Conservation (phyloP, 2,329 filamentous ascomycete species). For the Raffaelea arxii region DNA sequence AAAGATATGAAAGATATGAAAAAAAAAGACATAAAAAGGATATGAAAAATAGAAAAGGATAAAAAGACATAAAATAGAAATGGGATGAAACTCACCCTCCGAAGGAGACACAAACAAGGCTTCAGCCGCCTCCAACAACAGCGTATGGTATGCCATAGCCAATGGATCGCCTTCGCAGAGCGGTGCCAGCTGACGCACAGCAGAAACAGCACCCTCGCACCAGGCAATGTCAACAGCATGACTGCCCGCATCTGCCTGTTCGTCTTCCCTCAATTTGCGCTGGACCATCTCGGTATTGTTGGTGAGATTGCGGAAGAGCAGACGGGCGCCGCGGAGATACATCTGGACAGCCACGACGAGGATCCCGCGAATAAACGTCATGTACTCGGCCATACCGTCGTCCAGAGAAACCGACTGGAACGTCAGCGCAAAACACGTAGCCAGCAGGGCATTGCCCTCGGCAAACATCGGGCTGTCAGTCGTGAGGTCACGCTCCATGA, state of each 20-base stretch:
- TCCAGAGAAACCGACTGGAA: conserved; percentile 49
- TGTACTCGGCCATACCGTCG: conserved; percentile 50
- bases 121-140: conserved; percentile 36
- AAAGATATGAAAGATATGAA: neutral
- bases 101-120: conserved; percentile 44
- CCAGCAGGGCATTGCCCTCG: conserved; percentile 49
- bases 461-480: conserved; percentile 23
- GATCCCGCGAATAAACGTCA: conserved; percentile 51
- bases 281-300: conserved; percentile 30
- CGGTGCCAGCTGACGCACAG: conserved; percentile 31
- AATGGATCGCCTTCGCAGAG: conserved; percentile 30
- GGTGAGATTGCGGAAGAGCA: conserved; percentile 39
- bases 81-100: conserved; percentile 29
- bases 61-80: neutral
- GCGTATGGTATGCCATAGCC: conserved; percentile 35
- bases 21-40: neutral
- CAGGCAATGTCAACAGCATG: conserved; percentile 31
- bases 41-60: neutral
- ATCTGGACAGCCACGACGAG: conserved; percentile 45
- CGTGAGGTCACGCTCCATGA: neutral
- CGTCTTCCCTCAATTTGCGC: too few species aligned
- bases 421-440: conserved; percentile 48
- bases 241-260: conserved; percentile 34
- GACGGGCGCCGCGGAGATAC: conserved; percentile 39
- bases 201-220: conserved; percentile 35